phyloP scores from a whole-genome alignment of 2,329 filamentous ascomycete species.

The Podosphaera fusca region DNA sequence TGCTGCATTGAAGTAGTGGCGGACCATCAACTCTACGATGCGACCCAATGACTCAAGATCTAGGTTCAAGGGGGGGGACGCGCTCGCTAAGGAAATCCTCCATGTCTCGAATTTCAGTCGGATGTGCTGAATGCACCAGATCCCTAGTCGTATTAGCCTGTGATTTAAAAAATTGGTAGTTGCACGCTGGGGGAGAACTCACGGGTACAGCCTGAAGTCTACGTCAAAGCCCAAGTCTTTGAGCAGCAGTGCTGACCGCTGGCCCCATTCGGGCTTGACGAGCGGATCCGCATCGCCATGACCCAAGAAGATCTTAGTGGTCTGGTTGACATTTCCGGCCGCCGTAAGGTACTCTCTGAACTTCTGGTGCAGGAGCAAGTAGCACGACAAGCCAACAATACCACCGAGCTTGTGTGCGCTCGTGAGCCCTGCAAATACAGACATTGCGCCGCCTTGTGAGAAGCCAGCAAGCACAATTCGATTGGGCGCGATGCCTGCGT shows the following conservation, averaged over 20 bases:
- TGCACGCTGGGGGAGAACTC: conserved; percentile 16
- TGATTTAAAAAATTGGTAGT: neutral
- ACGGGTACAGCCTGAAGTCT: conserved; percentile 55
- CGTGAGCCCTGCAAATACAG: conserved; percentile 60
- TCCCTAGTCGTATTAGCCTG: conserved; percentile 22
- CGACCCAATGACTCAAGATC: too few relatives aligned
- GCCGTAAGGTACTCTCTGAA: conserved; percentile 29
- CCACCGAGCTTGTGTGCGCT: conserved; percentile 54
- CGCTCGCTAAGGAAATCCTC: too few relatives aligned
- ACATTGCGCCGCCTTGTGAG: conserved; percentile 72
- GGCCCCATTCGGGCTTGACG: conserved; percentile 45
- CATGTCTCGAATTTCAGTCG: conserved; percentile 27
- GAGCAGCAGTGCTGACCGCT: conserved; percentile 40
- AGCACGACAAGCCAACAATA: conserved; percentile 66
- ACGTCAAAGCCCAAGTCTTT: conserved; percentile 49
- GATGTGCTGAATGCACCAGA: conserved; percentile 53
- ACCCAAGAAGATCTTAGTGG: conserved; percentile 70
- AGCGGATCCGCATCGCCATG: conserved; percentile 63
- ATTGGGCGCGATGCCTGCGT: conserved; percentile 55
- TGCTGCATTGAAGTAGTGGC: too few relatives aligned
- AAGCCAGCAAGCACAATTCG: conserved; percentile 75
- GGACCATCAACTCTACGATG: too few relatives aligned
- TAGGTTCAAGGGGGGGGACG: too few relatives aligned
- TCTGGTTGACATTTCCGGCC: conserved; percentile 36
- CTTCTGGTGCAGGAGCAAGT: conserved; percentile 48